These are phyloP conservation scores for Luffa acutangula DNA, from an alignment of 306 rosid species.

Conservation along the genomic window DNA sequence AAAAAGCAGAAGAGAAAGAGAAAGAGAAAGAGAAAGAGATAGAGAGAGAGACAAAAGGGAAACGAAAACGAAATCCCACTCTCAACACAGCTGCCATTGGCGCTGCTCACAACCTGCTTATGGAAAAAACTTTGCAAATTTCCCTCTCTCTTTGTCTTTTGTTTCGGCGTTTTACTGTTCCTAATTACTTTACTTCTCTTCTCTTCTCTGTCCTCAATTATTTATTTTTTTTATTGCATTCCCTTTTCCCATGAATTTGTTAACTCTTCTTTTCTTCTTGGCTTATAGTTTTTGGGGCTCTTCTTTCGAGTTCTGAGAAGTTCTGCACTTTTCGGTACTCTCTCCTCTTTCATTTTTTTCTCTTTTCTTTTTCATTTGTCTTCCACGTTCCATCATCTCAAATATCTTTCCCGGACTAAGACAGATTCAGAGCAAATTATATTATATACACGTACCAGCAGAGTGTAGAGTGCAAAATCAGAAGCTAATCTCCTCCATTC, in stretches of 20 bases:
- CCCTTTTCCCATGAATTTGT: not conserved
- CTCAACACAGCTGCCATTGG: constrained; percentile 51
- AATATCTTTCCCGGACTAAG: constrained; percentile 20
- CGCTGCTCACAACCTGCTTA: constrained; percentile 27
- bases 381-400: constrained; percentile 64
- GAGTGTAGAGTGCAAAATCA: not conserved
- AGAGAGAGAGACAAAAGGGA: not conserved
- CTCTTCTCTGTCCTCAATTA: constrained; percentile 17
- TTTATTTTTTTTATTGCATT: constrained; percentile 11
- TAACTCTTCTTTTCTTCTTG: not conserved
- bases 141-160: constrained; percentile 25
- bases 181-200: not conserved
- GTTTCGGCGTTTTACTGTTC: constrained; percentile 18
- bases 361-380: constrained; percentile 58
- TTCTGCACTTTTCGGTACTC: constrained; percentile 34
- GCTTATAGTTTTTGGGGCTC: constrained; percentile 22
- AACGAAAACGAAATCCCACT: constrained; percentile 20
- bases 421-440: not conserved
- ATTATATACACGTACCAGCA: constrained; percentile 3
- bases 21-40: not conserved
- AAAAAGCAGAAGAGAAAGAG: not conserved
- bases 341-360: constrained; percentile 14
- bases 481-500: not conserved
- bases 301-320: constrained; percentile 29
- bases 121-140: constrained; percentile 11